Evolutionary conservation across 2,329 filamentous ascomycete genomes (phyloP).

Genomic region (Arthrobotrys pseudoclavata): DNA sequence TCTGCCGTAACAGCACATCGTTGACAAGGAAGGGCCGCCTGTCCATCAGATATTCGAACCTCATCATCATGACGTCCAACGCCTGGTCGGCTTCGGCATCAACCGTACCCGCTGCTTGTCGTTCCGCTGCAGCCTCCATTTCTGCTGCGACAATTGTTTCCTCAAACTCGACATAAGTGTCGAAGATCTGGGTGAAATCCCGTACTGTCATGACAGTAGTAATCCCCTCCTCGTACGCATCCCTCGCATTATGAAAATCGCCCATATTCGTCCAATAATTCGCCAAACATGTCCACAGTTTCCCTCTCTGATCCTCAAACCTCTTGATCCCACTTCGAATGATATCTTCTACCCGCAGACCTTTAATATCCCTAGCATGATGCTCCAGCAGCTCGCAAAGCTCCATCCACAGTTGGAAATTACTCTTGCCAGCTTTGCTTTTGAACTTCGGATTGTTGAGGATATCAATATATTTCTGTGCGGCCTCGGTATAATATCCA

Average conservation of each 20-base stretch:
- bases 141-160: slow-evolving; percentile 92
- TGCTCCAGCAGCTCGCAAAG: slow-evolving; percentile 95
- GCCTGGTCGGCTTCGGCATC: slow-evolving; percentile 92
- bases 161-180: slow-evolving; percentile 96
- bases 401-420: slow-evolving; percentile 97
- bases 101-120: slow-evolving; percentile 81
- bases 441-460: slow-evolving; percentile 90
- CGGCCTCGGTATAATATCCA: slow-evolving; percentile 88
- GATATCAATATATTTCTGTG: slow-evolving; percentile 89
- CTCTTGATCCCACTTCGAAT: slow-evolving; percentile 90
- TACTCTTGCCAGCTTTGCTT: slow-evolving; percentile 93
- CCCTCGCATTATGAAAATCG: slow-evolving; percentile 84
- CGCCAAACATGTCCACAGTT: slow-evolving; percentile 92
- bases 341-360: slow-evolving; percentile 91
- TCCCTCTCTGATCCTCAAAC: slow-evolving; percentile 93
- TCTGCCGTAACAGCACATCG: slow-evolving; percentile 93
- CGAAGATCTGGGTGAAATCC: slow-evolving; percentile 96
- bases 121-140: slow-evolving; percentile 86
- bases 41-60: slow-evolving; percentile 98
- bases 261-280: slow-evolving; percentile 97
- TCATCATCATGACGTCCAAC: slow-evolving; percentile 95
- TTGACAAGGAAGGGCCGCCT: slow-evolving; percentile 94
- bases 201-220: slow-evolving; percentile 99
- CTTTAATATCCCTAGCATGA: slow-evolving; percentile 87
- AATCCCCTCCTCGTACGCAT: slow-evolving; percentile 95